Evolutionary conservation across 2,329 filamentous ascomycete species (phyloP).

Genomic region (Penicillium paneum): DNA sequence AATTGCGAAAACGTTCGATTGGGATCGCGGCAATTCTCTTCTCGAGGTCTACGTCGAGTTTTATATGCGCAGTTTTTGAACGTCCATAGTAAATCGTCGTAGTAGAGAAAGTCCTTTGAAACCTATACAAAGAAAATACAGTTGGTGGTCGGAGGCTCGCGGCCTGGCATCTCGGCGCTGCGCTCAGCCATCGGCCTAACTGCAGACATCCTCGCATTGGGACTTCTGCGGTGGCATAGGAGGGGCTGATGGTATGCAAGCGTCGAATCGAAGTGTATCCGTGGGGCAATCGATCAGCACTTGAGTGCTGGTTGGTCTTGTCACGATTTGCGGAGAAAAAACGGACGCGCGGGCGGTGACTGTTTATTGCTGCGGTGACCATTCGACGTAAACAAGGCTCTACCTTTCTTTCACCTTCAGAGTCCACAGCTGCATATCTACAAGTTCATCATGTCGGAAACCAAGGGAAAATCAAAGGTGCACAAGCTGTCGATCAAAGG

Average conservation of each 20-base stretch:
- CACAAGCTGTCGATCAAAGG: constrained; percentile 76
- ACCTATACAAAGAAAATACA: constrained; percentile 19
- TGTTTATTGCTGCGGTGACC: constrained; percentile 37
- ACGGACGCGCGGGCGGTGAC: constrained; percentile 26
- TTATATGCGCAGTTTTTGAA: constrained; percentile 19
- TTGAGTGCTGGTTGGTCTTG: background rate
- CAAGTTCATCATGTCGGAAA: constrained; percentile 40
- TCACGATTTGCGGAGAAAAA: constrained; percentile 35
- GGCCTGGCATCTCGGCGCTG: constrained; percentile 35
- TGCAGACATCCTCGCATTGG: constrained; percentile 49
- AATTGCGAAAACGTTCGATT: constrained; percentile 69
- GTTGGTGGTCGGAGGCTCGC: constrained; percentile 30
- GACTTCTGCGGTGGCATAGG: constrained; percentile 37
- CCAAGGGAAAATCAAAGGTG: constrained; percentile 74
- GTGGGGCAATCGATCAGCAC: background rate
- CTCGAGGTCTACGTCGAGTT: constrained; percentile 53
- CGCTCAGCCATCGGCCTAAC: constrained; percentile 46
- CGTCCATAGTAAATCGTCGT: constrained; percentile 26
- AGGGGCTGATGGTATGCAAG: constrained; percentile 8
- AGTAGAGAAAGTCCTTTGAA: constrained; percentile 32
- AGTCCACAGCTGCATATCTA: background rate
- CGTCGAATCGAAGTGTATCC: constrained; percentile 2
- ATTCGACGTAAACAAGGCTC: constrained; percentile 38
- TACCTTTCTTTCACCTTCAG: constrained; percentile 2
- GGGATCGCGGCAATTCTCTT: constrained; percentile 53